Evolutionary conservation across 2,329 filamentous ascomycete genomes (phyloP).

Genomic region (Penicillium brevicompactum): DNA sequence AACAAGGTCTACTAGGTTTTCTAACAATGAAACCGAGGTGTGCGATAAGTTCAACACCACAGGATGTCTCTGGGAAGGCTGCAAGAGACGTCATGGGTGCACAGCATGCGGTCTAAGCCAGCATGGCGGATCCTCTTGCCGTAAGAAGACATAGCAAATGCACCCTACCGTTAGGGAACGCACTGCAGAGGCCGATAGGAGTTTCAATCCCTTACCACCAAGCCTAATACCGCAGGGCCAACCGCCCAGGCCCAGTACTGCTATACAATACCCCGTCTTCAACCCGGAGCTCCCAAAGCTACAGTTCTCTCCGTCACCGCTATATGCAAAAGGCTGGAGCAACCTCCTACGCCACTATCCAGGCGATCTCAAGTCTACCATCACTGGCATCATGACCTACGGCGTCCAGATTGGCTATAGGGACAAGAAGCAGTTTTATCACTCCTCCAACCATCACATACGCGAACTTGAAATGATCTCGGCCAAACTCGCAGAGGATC

Average conservation of each 20-base stretch:
- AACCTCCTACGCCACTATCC: conserved; percentile 4
- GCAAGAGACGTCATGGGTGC: conserved; percentile 3
- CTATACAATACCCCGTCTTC: conserved; percentile 1
- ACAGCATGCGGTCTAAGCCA: conserved; percentile 3
- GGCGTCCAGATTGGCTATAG: background rate
- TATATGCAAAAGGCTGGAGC: background rate
- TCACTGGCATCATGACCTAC: background rate
- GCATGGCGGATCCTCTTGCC: conserved; percentile 2
- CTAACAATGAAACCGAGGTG: background rate
- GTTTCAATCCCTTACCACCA: background rate
- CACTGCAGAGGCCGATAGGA: background rate
- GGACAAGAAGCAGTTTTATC: background rate
- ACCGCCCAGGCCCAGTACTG: conserved; percentile 1
- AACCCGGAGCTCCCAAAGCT: conserved; percentile 3
- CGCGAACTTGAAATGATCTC: no score
- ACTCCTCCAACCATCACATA: no score
- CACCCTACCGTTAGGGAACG: background rate
- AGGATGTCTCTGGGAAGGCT: conserved; percentile 2
- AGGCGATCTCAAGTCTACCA: conserved; percentile 1
- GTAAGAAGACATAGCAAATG: conserved; percentile 1
- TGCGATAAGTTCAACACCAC: conserved; percentile 3
- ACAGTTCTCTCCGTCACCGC: conserved; percentile 4
- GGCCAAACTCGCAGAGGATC: no score
- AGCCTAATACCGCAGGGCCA: background rate
- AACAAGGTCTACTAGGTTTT: background rate